Conservation (phyloP, 2,329 filamentous ascomycete genomes). For the Penicillium nordicum region DNA sequence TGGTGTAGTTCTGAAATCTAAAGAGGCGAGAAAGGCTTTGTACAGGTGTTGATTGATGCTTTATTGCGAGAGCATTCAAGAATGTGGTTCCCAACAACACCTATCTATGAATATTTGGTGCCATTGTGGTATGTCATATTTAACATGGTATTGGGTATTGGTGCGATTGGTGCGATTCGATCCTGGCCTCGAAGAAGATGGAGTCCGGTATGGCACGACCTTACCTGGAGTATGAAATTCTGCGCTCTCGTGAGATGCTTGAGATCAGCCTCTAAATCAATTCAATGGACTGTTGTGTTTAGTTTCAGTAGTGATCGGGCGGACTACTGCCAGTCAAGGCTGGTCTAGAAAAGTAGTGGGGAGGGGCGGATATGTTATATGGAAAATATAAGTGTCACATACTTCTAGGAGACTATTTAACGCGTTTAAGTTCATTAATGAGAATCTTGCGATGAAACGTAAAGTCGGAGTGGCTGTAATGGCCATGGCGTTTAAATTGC, state of each 20-base stretch:
- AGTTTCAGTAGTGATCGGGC: not conserved
- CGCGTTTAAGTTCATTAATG: accelerated
- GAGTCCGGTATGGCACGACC: not conserved
- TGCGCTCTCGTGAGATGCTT: not conserved
- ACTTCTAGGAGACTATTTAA: not conserved
- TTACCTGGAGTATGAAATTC: not conserved
- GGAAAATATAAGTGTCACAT: not conserved
- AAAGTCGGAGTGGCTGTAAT: not conserved
- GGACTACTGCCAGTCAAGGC: not conserved
- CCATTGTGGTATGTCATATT: not conserved
- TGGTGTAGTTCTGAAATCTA: not conserved
- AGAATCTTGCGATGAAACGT: not conserved
- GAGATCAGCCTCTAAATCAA: no score
- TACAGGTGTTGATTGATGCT: no score
- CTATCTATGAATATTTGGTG: not conserved
- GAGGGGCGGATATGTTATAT: not conserved
- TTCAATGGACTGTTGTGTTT: not conserved
- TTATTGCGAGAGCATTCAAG: accelerated
- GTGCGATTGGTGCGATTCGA: not conserved
- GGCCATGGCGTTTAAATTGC: not conserved
- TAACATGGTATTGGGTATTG: not conserved
- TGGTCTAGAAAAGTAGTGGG: not conserved
- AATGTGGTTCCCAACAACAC: not conserved
- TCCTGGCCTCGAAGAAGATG: not conserved
- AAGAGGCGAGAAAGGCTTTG: no score